Conservation (phyloP, 805 yeast species). For the Vanderwaltozyma yarrowii region DNA sequence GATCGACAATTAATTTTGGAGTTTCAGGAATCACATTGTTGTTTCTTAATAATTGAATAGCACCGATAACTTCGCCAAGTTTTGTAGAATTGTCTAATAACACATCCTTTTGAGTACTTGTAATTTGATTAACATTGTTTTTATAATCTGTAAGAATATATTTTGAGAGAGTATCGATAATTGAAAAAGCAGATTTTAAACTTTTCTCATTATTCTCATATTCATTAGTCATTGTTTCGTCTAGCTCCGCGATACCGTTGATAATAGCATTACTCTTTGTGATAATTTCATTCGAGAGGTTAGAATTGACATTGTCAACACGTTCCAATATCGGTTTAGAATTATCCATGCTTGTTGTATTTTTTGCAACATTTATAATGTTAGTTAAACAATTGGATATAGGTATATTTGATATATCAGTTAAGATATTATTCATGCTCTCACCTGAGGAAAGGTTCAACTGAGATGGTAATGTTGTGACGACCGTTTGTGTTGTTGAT, state of each 20-base stretch:
- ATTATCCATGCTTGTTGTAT: too few species aligned
- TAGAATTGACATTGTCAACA: too few species aligned
- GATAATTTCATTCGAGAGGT: too few species aligned
- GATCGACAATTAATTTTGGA: conserved; percentile 1
- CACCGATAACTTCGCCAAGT: conserved; percentile 1
- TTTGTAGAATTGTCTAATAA: conserved; percentile 3
- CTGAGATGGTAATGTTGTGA: neutral
- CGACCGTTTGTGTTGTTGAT: neutral
- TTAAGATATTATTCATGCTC: too few species aligned
- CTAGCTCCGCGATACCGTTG: neutral
- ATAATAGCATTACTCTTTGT: neutral
- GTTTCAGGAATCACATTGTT: neutral
- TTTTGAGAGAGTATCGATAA: conserved; percentile 1
- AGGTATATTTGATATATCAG: too few species aligned
- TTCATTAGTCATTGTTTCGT: neutral
- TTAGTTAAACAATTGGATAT: too few species aligned
- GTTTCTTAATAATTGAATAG: conserved; percentile 1
- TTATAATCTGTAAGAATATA: conserved; percentile 2
- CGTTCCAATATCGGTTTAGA: too few species aligned
- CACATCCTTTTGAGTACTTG: conserved; percentile 9
- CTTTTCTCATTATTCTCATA: neutral
- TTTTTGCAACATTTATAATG: too few species aligned
- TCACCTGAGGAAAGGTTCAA: too few species aligned
- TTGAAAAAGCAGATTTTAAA: neutral
- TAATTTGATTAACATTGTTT: conserved; percentile 8